Evolutionary conservation across 805 yeast genomes (phyloP), one percentile per base, ranked within the genome.

Genomic region (Suhomyces vadensis): DNA sequence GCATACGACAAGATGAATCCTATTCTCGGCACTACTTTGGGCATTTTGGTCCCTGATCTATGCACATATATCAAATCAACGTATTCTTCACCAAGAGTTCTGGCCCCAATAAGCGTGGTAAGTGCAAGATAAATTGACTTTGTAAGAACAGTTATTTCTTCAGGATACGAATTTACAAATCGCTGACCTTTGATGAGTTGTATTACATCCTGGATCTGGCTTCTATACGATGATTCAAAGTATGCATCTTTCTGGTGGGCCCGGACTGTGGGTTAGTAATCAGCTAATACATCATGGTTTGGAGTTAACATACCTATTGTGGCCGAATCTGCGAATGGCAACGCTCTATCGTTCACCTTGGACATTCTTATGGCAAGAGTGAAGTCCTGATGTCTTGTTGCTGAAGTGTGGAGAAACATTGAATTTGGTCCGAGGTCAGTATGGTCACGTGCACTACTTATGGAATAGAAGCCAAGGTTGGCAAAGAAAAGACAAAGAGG

Each of bases 31-130:
- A 51, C 16, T 3, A 65, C 23, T 25, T 61, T 64, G 0, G 87
- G 85, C 5, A 85, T 60, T 33, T 66, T 56, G 14, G 54, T 71
- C 0, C 89, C 87, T 26, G 63, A 61, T 40, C 78, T 66, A 31
- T 67, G 69, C 5, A 85, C 88, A 56, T 86, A 85, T 6, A 81
- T 64, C 43, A 88, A 65, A 61, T 92, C 96, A 10, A 90, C 90
- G 63, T 92, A 92, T 64, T 92, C 97, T 60, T 92, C 98, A 1
- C 99, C 99, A 21, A 94, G 66, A 0, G 98, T 92, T 42, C 92
- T 74, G 1, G 87, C 78, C 0, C 92, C 92, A 4, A 79, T 46
- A 10, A 85, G 65, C 0, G 97, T 91, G 0, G 97, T 92, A 17
- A 87, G 65, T 2, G 75, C 62, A n/a, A 88, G 69, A 58, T 92